Base-by-base conservation (phyloP, 352 stramenopile species). In the Phytophthora pini region DNA sequence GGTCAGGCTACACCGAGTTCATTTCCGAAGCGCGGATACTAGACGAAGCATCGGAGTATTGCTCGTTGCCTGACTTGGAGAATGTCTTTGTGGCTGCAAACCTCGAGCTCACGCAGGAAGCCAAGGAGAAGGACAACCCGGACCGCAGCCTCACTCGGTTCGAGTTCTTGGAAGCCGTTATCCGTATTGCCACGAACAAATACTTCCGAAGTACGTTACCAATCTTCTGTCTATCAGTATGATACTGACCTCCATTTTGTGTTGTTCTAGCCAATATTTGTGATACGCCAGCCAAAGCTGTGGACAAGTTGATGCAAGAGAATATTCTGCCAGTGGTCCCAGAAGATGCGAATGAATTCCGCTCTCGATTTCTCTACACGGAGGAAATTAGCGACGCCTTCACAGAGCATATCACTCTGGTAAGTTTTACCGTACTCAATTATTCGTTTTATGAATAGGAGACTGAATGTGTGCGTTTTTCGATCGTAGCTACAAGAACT, bases 21-120 rank as follows among this genome's bases (percentile, higher is more conserved):
- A 41, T 93, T 24, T 75, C 56, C 13, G 84, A 91, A 45, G 79
- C 72, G 54, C 54, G 61, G 27, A 88, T 93, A 47, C 46, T 93
- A 40, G 84, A 93, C 68, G 84, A 93, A 20, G 54, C 17, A 20
- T 93, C 84, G 1, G 84, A 93, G 36, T 88, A 77, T 36, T 93
- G 84, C 60, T 82, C 78, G 36, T 52, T 76, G 11, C 79, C 82
- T 5, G 84, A 93, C 65, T 72, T 89, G 10, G 84, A 93, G 56
- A 93, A 93, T 56, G 75, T 93, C n/a, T 93, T 93, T 48, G 84
- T 93, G 12, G 84, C 84, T 2, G 84, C 84, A 12, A 93, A 93
- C 44, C 75, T 93, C 1, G 84, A 93, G 65, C 74, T 93, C 48
- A 93, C 84, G 4, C 74, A 88, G 44, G 84, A 93, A 17, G 84